phyloP scores from a whole-genome alignment of 75 land plant genomes.

The Selaginella moellendorffii region DNA sequence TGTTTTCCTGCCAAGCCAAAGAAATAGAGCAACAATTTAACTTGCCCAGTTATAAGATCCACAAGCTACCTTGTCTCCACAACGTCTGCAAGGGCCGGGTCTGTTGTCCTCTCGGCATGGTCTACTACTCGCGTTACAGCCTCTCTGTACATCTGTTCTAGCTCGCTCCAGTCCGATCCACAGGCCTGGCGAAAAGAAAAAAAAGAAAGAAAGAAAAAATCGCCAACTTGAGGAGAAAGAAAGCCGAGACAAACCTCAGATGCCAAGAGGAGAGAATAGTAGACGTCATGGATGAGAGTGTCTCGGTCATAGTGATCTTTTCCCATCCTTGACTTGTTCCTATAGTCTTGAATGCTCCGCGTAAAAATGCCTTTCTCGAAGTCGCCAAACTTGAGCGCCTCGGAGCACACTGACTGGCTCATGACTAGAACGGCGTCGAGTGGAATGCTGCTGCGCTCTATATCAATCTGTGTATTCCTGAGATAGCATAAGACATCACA shows the following conservation, averaged over 20 bases:
- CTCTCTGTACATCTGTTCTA: slow-evolving; percentile 13
- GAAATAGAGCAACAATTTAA: slow-evolving; percentile 1
- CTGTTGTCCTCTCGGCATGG: background rate
- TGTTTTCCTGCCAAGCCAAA: background rate
- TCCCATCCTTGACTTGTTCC: slow-evolving; percentile 21
- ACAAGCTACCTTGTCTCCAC: background rate
- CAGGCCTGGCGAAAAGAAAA: slow-evolving; percentile 5
- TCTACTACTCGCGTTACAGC: slow-evolving; percentile 14
- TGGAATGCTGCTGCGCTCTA: slow-evolving; percentile 24
- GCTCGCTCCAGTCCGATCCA: slow-evolving; percentile 10
- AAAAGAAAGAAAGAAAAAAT: background rate
- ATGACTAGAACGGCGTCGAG: slow-evolving; percentile 24
- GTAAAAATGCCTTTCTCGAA: slow-evolving; percentile 26
- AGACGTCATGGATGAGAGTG: slow-evolving; percentile 26
- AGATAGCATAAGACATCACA: background rate
- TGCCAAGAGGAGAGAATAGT: slow-evolving; percentile 21
- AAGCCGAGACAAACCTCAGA: slow-evolving; percentile 21
- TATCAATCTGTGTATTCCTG: slow-evolving; percentile 5
- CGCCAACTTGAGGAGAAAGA: background rate
- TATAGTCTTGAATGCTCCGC: slow-evolving; percentile 16
- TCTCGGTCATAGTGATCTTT: slow-evolving; percentile 32
- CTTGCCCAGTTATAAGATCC: background rate
- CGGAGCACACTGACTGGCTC: slow-evolving; percentile 18
- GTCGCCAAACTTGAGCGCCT: slow-evolving; percentile 29
- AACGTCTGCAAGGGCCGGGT: background rate